Percentiles rank a stretch among this genome's conserved stretches.
Conservation (phyloP, 169 alveolate genomes). For the Cryptosporidium sp. region DNA sequence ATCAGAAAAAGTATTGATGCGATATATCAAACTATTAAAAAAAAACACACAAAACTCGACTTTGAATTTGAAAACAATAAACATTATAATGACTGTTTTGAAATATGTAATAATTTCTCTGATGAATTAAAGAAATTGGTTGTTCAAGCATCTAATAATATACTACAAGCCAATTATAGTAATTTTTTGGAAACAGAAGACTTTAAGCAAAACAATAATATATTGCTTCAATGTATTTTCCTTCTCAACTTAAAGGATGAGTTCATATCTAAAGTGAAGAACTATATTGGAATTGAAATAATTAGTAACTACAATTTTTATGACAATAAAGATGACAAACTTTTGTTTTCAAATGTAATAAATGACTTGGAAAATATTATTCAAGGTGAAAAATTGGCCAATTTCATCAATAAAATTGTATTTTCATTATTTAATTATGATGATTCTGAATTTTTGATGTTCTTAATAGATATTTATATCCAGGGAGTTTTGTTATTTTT, state of each 20-base stretch:
- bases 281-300: conserved; percentile 15
- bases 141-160: conserved; percentile 10
- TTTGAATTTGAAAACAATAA: not conserved
- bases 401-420: conserved; percentile 8
- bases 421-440: conserved; percentile 11
- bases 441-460: conserved; percentile 19
- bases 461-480: conserved; percentile 29
- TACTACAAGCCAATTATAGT: not conserved
- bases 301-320: not conserved
- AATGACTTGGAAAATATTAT: conserved; percentile 9
- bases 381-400: not conserved
- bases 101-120: conserved; percentile 27
- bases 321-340: conserved; percentile 19
- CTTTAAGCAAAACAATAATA: not conserved
- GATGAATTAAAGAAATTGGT: conserved; percentile 21
- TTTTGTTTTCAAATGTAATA: conserved; percentile 40
- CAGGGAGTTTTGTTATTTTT: conserved; percentile 16
- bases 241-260: conserved; percentile 21
- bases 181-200: conserved; percentile 4
- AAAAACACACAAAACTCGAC: not conserved
- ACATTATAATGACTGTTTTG: conserved; percentile 7
- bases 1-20: conserved; percentile 6
- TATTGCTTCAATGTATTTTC: conserved; percentile 31
- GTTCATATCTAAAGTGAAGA: conserved; percentile 14
- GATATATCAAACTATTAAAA: not conserved